Evolutionary conservation across 768 basidiomycete genomes (phyloP), one percentile per base, ranked within the genome.

Genomic region (Holtermannia corniformis): DNA sequence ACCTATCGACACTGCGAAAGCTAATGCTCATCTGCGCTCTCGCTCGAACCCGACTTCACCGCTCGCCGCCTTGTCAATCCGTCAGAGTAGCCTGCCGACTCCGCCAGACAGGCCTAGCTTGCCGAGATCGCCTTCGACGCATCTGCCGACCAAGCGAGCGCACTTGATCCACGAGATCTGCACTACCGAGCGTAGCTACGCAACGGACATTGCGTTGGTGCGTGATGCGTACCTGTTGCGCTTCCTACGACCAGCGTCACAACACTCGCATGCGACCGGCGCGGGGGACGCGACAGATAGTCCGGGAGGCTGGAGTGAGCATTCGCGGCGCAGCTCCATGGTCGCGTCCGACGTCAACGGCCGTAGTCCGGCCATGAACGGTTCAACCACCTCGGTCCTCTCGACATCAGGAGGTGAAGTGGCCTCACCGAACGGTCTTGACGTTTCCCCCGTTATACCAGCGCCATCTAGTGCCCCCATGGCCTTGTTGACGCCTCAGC

Each of bases 141-240:
- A 54, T 37, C 5, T 53, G 2, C 51, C 57, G 49, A 63, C 69
- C 0, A 74, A 71, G 48, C 65, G 73, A 4, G 54, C 64, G 19
- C 65, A 74, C 41, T 63, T 74, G 19, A 62, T 74, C 21, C 60
- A 68, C 37, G 73, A 74, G 55, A 72, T 74, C 27, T 61, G 60
- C 13, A 53, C 59, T 10, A 72, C 70, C 20, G 73, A 74, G 49
- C 62, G 71, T 21, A 57, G 63, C 5, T 74, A 72, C 56, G 71
- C 73, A 1, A 58, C 56, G 19, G 73, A 74, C 50, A 59, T 74
- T 5, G 65, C 65, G 5, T 55, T 72, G 23, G 55, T 74, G 16
- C 59, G 73, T 4, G 71, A 74, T 51, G 71, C 69, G 4, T 72
- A 68, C 54, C 47, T 72, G 37, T 52, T 47, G 23, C 52, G 65